These are phyloP conservation scores for Rubia yunnanensis DNA, from an alignment of 257 asterid genomes.

Conservation along the genomic window DNA sequence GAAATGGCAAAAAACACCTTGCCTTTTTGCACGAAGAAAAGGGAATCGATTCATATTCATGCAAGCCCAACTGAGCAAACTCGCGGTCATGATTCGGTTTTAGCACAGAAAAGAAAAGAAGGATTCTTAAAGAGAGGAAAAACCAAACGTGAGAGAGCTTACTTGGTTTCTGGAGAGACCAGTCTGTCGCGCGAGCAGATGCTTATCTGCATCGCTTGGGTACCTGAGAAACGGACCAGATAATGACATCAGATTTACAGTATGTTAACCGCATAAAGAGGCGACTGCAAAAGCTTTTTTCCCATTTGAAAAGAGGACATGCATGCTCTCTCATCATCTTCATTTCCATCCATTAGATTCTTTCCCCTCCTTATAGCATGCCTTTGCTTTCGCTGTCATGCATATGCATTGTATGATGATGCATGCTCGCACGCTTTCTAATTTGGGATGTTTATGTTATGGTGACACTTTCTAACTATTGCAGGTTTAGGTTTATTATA, in stretches of 20 bases:
- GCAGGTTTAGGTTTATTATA: too few relatives aligned
- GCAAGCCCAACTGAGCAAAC: conserved; percentile 12
- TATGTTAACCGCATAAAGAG: conserved; percentile 37
- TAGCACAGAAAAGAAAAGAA: background rate
- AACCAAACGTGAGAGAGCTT: background rate
- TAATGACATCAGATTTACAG: conserved; percentile 41
- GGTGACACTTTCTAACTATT: too few relatives aligned
- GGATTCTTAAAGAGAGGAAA: background rate
- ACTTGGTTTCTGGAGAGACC: conserved; percentile 98
- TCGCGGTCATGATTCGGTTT: background rate
- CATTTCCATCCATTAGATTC: conserved; percentile 14
- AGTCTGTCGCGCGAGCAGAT: conserved; percentile 96
- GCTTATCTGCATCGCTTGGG: conserved; percentile 99
- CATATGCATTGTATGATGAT: background rate
- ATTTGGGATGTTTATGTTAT: too few relatives aligned
- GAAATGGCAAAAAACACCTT: conserved; percentile 7
- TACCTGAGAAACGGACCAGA: conserved; percentile 84
- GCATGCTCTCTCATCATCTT: background rate
- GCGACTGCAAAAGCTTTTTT: conserved; percentile 25
- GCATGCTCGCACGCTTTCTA: too few relatives aligned
- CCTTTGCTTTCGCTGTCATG: conserved; percentile 8
- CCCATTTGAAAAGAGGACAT: conserved; percentile 27
- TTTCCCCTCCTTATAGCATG: conserved; percentile 1
- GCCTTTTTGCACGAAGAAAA: conserved; percentile 11
- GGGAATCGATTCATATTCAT: conserved; percentile 12